Evolutionary conservation across 78 protist genomes (phyloP), one percentile per base, ranked within the genome.

Genomic region (Dictyostelium firmibasis): DNA sequence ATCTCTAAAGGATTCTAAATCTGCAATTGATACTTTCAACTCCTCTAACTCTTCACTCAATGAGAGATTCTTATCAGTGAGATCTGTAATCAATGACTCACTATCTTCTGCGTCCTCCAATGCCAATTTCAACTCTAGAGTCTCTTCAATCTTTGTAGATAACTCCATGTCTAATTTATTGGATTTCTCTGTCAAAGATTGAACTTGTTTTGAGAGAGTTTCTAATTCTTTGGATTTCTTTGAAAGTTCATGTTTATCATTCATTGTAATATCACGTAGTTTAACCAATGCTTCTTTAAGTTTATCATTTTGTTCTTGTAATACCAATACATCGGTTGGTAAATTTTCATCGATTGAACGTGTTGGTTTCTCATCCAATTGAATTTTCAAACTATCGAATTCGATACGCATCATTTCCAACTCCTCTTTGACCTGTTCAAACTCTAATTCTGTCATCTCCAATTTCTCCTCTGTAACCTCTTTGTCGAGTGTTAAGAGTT

Each of bases 391-490:
- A 35, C 29, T 82, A 11, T 82, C 86, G 23, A 35, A 60, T 23
- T 82, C 86, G 16, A 64, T 62, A 14, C 82, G 82, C 25, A 89
- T 20, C 35, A 89, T 33, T n/a, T 89, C 94, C 57, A 81, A 27
- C 43, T 89, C 94, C 10, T 67, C 87, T 70, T 81, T 78, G 2
- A 89, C 27, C 33, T 41, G 43, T 81, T 89, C 94, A 29, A 67
- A 78, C 47, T 89, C 94, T 4, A 20, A 33, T 27, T 79, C 83
- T 3, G 86, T 33, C 23, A 69, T 62, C 62, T 93, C 96, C 13
- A 74, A 88, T 62, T 93, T 93, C 70, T 93, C 96, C 67, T 93
- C 96, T 3, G 92, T 84, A 0, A 93, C 72, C 16, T 93, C 96
- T 77, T 83, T 81, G 13, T 93, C 96, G 47, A 93, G 70, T 6